Evolutionary conservation across 768 basidiomycete species (phyloP).

Genomic region (Kwoniella sp.): DNA sequence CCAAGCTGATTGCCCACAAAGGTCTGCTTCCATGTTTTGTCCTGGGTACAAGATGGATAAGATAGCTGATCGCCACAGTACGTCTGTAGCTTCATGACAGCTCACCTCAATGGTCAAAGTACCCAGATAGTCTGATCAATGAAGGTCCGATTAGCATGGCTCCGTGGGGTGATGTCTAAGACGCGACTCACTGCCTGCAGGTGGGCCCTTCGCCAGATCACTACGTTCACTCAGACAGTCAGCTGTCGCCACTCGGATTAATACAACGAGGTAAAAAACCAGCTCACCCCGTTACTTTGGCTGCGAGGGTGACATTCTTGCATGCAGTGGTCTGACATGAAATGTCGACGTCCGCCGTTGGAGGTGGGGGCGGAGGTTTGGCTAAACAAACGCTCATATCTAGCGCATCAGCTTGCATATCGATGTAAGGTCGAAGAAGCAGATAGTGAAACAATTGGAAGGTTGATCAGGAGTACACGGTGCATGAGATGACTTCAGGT

Average conservation of each 20-base stretch:
- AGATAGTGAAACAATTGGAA: too few species aligned
- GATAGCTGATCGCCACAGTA: background rate
- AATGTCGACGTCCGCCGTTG: slow-evolving; percentile 3
- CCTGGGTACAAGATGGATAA: slow-evolving; percentile 16
- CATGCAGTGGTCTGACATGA: slow-evolving; percentile 40
- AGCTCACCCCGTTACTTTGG: slow-evolving; percentile 41
- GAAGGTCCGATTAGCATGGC: too few species aligned
- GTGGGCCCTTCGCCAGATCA: slow-evolving; percentile 46
- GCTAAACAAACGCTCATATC: background rate
- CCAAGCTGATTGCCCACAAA: slow-evolving; percentile 52
- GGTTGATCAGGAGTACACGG: too few species aligned
- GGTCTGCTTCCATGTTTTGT: slow-evolving; percentile 47
- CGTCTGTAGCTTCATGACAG: background rate
- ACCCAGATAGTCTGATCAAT: slow-evolving; percentile 47
- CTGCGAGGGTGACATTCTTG: slow-evolving; percentile 39
- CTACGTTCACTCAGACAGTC: slow-evolving; percentile 9
- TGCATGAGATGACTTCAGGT: background rate
- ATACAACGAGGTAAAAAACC: background rate
- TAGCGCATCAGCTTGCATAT: background rate
- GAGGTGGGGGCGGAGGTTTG: slow-evolving; percentile 13
- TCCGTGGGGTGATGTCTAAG: background rate
- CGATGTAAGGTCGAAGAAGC: background rate
- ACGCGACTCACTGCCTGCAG: slow-evolving; percentile 47
- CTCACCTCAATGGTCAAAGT: slow-evolving; percentile 51
- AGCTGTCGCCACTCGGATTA: too few species aligned